phyloP scores from a whole-genome alignment of 78 protist genomes.

The Tieghemostelium lacteum region DNA sequence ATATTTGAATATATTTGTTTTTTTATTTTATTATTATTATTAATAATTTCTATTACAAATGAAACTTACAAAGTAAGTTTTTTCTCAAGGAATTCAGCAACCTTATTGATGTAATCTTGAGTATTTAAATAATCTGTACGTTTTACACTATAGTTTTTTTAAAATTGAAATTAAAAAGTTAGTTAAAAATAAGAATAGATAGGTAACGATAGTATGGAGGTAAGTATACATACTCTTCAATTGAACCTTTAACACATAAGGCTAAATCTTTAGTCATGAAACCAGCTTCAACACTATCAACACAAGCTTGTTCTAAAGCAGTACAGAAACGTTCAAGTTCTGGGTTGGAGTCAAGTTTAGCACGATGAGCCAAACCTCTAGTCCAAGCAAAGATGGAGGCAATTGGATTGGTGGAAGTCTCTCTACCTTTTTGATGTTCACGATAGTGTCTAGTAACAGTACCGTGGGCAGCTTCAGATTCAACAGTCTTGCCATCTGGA shows the following conservation, averaged over 20 bases:
- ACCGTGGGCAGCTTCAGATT: conserved; percentile 98
- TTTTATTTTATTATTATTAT: no score
- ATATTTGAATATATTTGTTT: no score
- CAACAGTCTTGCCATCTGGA: conserved; percentile 94
- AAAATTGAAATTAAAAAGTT: no score
- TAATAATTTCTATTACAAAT: no score
- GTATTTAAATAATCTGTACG: conserved; percentile 77
- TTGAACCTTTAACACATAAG: conserved; percentile 74
- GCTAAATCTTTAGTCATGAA: conserved; percentile 95
- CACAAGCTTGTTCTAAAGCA: conserved; percentile 78
- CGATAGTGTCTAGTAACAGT: conserved; percentile 97
- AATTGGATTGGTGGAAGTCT: conserved; percentile 95
- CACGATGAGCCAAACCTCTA: conserved; percentile 93
- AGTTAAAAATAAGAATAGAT: neutral
- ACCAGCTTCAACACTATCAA: conserved; percentile 81
- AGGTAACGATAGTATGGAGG: neutral
- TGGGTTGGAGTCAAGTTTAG: conserved; percentile 90
- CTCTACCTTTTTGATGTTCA: conserved; percentile 88
- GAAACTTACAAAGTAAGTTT: conserved; percentile 31
- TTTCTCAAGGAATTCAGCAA: conserved; percentile 62
- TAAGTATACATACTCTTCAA: neutral
- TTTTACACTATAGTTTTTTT: conserved; percentile 40
- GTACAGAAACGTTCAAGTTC: conserved; percentile 56
- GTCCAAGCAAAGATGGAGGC: conserved; percentile 98
- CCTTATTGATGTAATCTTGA: conserved; percentile 72